Evolutionary conservation across 805 yeast species (phyloP).

Genomic region (Candida multigemmis): DNA sequence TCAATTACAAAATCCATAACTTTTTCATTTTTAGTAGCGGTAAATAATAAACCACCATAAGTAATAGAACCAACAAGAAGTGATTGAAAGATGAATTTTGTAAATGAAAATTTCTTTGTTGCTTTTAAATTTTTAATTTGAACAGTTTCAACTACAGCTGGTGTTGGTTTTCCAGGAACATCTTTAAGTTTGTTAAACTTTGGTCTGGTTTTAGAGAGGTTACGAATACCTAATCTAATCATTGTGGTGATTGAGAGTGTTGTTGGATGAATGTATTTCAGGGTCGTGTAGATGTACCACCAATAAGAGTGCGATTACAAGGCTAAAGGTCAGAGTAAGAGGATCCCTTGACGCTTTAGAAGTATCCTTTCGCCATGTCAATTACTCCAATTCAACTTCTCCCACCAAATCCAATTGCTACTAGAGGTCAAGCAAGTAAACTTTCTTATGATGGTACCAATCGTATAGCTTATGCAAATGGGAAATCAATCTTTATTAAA

Average conservation of each 20-base stretch:
- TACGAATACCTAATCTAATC: conserved; percentile 5
- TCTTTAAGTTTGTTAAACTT: background rate
- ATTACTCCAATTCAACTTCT: conserved; percentile 24
- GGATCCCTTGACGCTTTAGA: no score
- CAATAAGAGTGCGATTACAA: no score
- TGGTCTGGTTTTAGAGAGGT: no score
- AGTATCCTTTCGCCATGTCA: conserved; percentile 13
- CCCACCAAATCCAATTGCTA: conserved; percentile 78
- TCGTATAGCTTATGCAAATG: conserved; percentile 72
- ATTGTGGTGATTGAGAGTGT: conserved; percentile 1
- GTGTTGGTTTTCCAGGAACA: no score
- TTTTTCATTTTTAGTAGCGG: conserved; percentile 33
- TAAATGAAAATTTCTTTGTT: conserved; percentile 21
- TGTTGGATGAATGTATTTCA: background rate
- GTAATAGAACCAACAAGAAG: conserved; percentile 15
- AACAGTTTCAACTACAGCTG: background rate
- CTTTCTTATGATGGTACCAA: conserved; percentile 65
- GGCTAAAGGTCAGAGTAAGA: no score
- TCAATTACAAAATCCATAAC: conserved; percentile 37
- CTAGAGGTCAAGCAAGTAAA: conserved; percentile 60
- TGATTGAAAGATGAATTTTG: conserved; percentile 21
- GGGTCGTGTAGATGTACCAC: no score
- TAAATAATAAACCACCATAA: conserved; percentile 31
- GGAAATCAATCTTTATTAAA: conserved; percentile 70
- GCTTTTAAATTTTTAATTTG: background rate